Evolutionary conservation across 1,284 basidiomycete genomes (phyloP), one percentile per base, ranked within the genome.

Genomic region (Ceratobasidium sp.): DNA sequence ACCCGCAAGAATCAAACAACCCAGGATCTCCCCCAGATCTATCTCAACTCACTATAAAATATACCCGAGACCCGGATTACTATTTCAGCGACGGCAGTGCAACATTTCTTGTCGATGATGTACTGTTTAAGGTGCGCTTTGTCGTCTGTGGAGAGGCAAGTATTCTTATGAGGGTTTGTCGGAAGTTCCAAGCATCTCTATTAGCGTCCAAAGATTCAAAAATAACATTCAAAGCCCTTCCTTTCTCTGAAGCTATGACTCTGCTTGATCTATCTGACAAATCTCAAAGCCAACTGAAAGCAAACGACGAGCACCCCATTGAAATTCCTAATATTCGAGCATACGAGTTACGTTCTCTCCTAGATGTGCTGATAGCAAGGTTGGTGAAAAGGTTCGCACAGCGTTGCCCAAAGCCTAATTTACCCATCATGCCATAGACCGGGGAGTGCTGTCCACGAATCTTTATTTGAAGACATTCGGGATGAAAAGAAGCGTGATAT

Each of bases 21-120:
- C 26, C 42, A 20, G 44, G 23, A 33, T 48, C 9, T 44, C n/a
- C 20, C 15, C 17, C 48, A 17, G n/a, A 26, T 23, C 26, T 10
- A 9, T 6, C 13, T 26, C 26, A 7, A 3, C 44, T 42, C 17
- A 33, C 1, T 33, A 33, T 33, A 33, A 33, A 33, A 4, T 33
- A 33, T 33, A 64, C 44, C 28, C 64, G 64, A 12, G 68, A 70
- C 26, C 52, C 68, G 33, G 23, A 40, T 10, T 70, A 59, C 54
- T 70, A 70, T n/a, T 70, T 57, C 40, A 26, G 3, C 3, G 68
- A 70, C 40, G 68, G 68, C n/a, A 70, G 54, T 44, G 68, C 54
- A 3, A 54, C 59, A 17, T 70, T 70, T 46, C 23, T 70, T 1
- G 68, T 70, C 6, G 68, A 70, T 15, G 28, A 42, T 42, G 38